Conservation (phyloP, 2,329 filamentous ascomycete species). For the Fusarium sp. region DNA sequence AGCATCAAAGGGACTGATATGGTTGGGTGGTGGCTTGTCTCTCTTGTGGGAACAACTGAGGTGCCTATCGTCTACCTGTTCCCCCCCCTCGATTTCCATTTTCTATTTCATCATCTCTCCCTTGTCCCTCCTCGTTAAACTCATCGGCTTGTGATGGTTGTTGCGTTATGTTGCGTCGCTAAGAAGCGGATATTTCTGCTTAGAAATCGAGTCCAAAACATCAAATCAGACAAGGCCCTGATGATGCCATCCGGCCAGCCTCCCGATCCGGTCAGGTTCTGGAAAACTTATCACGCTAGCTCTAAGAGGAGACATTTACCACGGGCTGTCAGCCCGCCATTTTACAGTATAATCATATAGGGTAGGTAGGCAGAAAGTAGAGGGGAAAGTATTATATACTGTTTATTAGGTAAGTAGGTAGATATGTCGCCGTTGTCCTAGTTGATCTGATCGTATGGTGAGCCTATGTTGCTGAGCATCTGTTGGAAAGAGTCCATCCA, state of each 20-base stretch:
- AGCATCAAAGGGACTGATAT: not conserved
- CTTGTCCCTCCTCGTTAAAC: not conserved
- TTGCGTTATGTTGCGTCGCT: conserved; percentile 9
- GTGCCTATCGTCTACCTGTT: not conserved
- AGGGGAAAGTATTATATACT: not conserved
- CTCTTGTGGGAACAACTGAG: conserved; percentile 5
- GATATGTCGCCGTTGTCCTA: not conserved
- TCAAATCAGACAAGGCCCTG: conserved; percentile 35
- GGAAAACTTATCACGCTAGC: conserved; percentile 28
- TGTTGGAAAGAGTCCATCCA: not conserved
- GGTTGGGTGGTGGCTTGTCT: conserved; percentile 15
- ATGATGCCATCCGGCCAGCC: conserved; percentile 40
- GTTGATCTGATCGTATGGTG: not conserved
- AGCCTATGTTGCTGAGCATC: not conserved
- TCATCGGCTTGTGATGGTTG: conserved; percentile 20
- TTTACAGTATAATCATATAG: not conserved
- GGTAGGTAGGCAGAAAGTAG: not conserved
- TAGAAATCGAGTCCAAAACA: conserved; percentile 38
- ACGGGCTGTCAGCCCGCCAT: not conserved
- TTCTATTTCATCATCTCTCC: not conserved
- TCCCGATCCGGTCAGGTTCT: conserved; percentile 30
- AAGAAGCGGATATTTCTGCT: conserved; percentile 33
- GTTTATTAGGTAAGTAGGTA: too few species aligned
- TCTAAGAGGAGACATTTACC: conserved; percentile 17
- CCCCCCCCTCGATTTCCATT: not conserved